phyloP scores from a whole-genome alignment of 306 rosid species.

The Cucumis melo region DNA sequence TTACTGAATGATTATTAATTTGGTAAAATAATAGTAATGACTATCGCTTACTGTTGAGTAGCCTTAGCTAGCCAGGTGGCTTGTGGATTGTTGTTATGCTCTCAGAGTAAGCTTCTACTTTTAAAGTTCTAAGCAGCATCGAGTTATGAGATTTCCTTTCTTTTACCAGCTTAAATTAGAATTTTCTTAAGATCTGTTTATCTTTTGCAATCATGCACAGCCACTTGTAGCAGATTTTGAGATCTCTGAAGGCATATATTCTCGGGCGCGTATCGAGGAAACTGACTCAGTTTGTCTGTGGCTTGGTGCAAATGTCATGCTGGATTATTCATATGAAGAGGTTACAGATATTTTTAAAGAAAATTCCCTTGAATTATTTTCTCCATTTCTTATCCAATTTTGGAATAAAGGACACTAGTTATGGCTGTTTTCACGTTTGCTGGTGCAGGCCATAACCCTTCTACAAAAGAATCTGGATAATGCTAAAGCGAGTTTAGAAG shows the following conservation, averaged over 20 bases:
- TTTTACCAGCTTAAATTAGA: background rate
- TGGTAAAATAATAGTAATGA: background rate
- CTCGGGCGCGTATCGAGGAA: conserved; percentile 44
- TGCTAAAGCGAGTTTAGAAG: conserved; percentile 81
- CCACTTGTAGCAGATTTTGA: conserved; percentile 75
- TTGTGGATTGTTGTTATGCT: background rate
- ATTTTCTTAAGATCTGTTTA: background rate
- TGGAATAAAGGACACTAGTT: conserved; percentile 5
- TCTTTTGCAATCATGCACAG: conserved; percentile 28
- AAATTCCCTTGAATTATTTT: background rate
- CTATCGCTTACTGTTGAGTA: background rate
- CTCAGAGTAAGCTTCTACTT: background rate
- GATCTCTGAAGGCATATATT: conserved; percentile 75
- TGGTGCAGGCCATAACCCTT: conserved; percentile 64
- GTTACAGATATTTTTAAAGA: conserved; percentile 14
- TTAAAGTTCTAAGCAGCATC: background rate
- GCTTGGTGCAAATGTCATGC: conserved; percentile 90
- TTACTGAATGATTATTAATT: background rate
- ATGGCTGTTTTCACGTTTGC: conserved; percentile 9
- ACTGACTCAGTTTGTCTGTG: conserved; percentile 66
- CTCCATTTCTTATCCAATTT: background rate
- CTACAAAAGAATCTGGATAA: conserved; percentile 62
- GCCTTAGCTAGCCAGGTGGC: background rate
- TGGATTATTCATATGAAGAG: conserved; percentile 89
- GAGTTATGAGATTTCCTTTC: background rate